Percentiles rank a stretch among this genome's conserved stretches.
phyloP scores from a whole-genome alignment of 177 flowering plant species.

The Vitis hybrid region DNA sequence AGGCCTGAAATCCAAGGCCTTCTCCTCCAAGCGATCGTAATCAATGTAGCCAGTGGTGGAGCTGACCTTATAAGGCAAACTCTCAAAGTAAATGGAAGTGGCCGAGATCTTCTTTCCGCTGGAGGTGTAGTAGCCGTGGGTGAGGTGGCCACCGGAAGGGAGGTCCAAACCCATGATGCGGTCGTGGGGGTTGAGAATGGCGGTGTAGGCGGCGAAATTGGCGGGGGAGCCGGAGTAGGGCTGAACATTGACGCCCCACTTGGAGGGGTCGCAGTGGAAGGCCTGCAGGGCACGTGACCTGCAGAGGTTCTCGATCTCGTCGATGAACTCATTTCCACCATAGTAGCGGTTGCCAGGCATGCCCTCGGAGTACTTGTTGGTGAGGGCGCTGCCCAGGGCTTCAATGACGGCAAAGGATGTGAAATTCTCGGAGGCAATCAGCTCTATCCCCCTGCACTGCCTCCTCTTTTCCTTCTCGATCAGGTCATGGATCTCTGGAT shows the following conservation, averaged over 20 bases:
- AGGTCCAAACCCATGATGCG: constrained; percentile 94
- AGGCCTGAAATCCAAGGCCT: constrained; percentile 96
- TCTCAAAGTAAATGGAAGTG: constrained; percentile 95
- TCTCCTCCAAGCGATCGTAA: constrained; percentile 94
- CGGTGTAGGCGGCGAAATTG: constrained; percentile 98
- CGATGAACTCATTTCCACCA: constrained; percentile 96
- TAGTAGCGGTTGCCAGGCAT: constrained; percentile 97
- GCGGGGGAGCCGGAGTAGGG: constrained; percentile 96
- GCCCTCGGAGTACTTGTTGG: constrained; percentile 99
- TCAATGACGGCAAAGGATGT: constrained; percentile 95
- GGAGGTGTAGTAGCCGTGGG: constrained; percentile 90
- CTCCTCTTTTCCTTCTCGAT: constrained; percentile 97
- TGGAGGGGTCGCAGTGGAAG: constrained; percentile 58
- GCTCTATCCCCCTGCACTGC: constrained; percentile 92
- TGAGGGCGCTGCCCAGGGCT: constrained; percentile 90
- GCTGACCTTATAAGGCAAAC: constrained; percentile 94
- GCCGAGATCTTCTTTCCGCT: constrained; percentile 95
- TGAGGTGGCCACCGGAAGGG: constrained; percentile 86
- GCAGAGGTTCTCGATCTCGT: constrained; percentile 89
- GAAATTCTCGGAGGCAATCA: constrained; percentile 97
- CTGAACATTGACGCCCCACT: constrained; percentile 98
- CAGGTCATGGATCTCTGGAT: constrained; percentile 81
- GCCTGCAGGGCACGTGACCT: constrained; percentile 72
- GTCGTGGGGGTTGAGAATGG: constrained; percentile 83
- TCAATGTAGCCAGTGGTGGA: constrained; percentile 77